Percentiles rank a stretch among this genome's conserved stretches.
Evolutionary conservation across 768 basidiomycete species (phyloP).

Genomic region (Hypsizygus marmoreus): DNA sequence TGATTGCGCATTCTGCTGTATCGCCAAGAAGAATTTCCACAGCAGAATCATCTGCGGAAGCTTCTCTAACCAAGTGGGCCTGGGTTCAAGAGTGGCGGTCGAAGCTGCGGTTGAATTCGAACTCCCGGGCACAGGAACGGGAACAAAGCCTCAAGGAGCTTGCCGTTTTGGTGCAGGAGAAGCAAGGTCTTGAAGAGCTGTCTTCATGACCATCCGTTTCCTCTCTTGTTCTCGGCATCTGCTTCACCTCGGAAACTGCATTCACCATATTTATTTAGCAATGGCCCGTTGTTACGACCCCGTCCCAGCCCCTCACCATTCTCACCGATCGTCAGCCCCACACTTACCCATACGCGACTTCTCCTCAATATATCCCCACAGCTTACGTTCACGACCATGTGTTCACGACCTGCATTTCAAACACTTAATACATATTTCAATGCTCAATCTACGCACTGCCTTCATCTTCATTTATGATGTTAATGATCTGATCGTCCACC

Average conservation of each 20-base stretch:
- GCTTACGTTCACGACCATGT: slow-evolving; percentile 13
- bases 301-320: slow-evolving; percentile 8
- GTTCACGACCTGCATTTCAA: slow-evolving; percentile 11
- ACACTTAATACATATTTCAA: slow-evolving; percentile 16
- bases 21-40: slow-evolving; percentile 17
- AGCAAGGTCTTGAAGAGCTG: slow-evolving; percentile 45
- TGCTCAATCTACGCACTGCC: slow-evolving; percentile 6
- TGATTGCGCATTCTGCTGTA: slow-evolving; percentile 42
- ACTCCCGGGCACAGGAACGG: slow-evolving; percentile 48
- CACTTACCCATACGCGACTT: not conserved
- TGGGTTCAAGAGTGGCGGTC: slow-evolving; percentile 74
- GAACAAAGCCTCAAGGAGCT: slow-evolving; percentile 47
- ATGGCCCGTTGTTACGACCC: slow-evolving; percentile 11
- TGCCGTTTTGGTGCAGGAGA: slow-evolving; percentile 58
- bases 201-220: slow-evolving; percentile 30
- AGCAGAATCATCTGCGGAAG: slow-evolving; percentile 25
- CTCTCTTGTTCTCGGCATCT: slow-evolving; percentile 7
- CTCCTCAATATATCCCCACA: slow-evolving; percentile 20
- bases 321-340: slow-evolving; percentile 1
- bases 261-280: slow-evolving; percentile 22
- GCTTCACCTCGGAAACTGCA: slow-evolving; percentile 3
- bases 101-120: slow-evolving; percentile 57
- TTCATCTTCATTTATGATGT: slow-evolving; percentile 18
- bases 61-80: slow-evolving; percentile 43
- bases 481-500: slow-evolving; percentile 28